Percentiles rank a stretch among this genome's conserved stretches.
phyloP scores from a whole-genome alignment of 2,329 filamentous ascomycete genomes.

The Aspergillus calidoustus region DNA sequence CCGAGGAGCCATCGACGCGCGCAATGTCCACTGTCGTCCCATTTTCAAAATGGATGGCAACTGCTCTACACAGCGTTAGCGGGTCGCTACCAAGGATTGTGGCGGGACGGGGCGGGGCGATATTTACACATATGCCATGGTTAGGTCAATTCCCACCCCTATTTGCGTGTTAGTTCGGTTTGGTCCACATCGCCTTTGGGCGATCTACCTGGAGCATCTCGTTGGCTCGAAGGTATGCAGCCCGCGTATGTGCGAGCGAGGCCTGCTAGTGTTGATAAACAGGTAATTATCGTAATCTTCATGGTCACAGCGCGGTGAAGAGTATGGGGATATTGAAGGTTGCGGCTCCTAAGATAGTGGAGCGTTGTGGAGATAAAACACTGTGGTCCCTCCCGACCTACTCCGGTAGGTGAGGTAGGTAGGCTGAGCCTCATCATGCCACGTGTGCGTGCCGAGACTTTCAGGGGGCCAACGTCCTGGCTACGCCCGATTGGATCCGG shows the following conservation, averaged over 20 bases:
- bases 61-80: conserved; percentile 5
- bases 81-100: background rate
- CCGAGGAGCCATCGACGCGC: conserved; percentile 8
- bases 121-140: conserved; percentile 7
- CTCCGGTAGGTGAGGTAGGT: too few relatives aligned
- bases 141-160: conserved; percentile 9
- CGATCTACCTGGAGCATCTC: background rate
- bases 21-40: conserved; percentile 14
- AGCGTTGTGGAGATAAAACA: too few relatives aligned
- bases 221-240: background rate
- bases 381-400: too few relatives aligned
- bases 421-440: too few relatives aligned
- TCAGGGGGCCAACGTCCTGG: too few relatives aligned
- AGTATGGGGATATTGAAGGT: too few relatives aligned
- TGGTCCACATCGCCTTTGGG: background rate
- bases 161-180: background rate
- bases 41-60: conserved; percentile 13
- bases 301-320: background rate
- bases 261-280: background rate
- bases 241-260: background rate
- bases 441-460: too few relatives aligned
- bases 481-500: too few relatives aligned
- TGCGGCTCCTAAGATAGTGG: too few relatives aligned
- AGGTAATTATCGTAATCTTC: background rate
- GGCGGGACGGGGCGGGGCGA: background rate